Base-by-base conservation (phyloP, 495 filamentous ascomycete species). In the Hyaloscypha finlandica region DNA sequence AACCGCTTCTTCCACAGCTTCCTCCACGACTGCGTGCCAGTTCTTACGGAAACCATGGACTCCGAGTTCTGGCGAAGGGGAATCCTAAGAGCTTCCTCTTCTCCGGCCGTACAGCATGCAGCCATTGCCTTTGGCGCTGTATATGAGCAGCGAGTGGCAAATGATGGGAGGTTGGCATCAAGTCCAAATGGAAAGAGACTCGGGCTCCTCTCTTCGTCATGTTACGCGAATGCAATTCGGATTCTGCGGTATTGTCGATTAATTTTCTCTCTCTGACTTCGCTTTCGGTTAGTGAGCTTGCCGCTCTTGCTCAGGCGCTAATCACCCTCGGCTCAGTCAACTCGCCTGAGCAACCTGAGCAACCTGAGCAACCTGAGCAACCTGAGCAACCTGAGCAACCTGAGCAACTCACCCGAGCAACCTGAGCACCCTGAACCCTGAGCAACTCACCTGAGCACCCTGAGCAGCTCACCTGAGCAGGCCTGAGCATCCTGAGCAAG, bases 71-170 rank as follows among this genome's bases (percentile, higher is more conserved):
- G 42, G 42, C 42, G 3, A 48, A 48, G 42, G 16, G 16, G 42
- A 2, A 48, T 48, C 42, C 42, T 48, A 19, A 48, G 42, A 48
- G 42, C 42, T 19, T 14, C 42, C 16, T 48, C 42, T 48, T 48
- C 42, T 19, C 77, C 79, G 20, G 71, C 78, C 5, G 74, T 83
- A 22, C 77, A 78, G 19, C 78, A 80, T 73, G 77, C 79, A 22
- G 71, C 81, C 2, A 75, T 80, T 61, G 76, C 79, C 0, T 73
- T 83, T 11, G 79, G 74, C 42, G 74, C 73, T 31, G 66, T 74
- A 30, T 75, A 78, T 54, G 70, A 71, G 54, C 62, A 68, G 32
- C 42, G 42, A 48, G 16, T 48, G 9, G 11, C 16, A 48, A 4
- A 14, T 48, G 8, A 48, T 25, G 25, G 25, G 25, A 19, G 16